phyloP scores from a whole-genome alignment of 148 eudicot genomes.

The Euryodendron excelsum region DNA sequence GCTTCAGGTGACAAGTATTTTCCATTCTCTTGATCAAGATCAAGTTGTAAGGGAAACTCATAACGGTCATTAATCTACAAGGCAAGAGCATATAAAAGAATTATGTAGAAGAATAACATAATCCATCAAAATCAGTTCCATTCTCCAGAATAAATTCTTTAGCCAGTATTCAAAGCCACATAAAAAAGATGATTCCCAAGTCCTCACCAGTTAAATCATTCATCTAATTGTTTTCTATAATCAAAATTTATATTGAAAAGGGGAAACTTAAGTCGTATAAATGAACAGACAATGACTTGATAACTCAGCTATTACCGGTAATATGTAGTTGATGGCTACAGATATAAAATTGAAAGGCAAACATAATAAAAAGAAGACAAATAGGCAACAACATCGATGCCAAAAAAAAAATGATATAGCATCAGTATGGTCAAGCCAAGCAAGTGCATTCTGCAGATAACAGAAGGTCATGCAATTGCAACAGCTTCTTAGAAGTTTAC shows the following conservation, averaged over 20 bases:
- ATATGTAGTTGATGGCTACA: neutral
- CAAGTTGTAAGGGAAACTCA: conserved; percentile 91
- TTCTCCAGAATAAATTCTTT: too few relatives aligned
- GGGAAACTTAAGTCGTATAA: neutral
- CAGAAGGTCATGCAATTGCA: neutral
- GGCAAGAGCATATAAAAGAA: neutral
- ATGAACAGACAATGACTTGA: neutral
- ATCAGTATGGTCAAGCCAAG: neutral
- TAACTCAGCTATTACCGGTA: neutral
- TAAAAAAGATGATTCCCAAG: conserved; percentile 4
- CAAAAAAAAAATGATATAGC: neutral
- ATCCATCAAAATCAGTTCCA: neutral
- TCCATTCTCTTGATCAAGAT: conserved; percentile 88
- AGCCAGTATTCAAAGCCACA: neutral
- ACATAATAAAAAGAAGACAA: neutral
- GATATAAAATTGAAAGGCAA: neutral
- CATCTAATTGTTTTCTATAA: neutral
- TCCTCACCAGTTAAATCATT: neutral
- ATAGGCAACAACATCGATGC: neutral
- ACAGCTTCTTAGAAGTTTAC: neutral
- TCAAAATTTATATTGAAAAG: neutral
- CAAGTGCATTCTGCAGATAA: neutral
- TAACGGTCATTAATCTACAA: conserved; percentile 89
- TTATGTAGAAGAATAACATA: neutral
- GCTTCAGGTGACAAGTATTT: conserved; percentile 93